These are phyloP conservation scores for Penicillium subrubescens DNA, from an alignment of 495 filamentous ascomycete species.

Conservation along the genomic window DNA sequence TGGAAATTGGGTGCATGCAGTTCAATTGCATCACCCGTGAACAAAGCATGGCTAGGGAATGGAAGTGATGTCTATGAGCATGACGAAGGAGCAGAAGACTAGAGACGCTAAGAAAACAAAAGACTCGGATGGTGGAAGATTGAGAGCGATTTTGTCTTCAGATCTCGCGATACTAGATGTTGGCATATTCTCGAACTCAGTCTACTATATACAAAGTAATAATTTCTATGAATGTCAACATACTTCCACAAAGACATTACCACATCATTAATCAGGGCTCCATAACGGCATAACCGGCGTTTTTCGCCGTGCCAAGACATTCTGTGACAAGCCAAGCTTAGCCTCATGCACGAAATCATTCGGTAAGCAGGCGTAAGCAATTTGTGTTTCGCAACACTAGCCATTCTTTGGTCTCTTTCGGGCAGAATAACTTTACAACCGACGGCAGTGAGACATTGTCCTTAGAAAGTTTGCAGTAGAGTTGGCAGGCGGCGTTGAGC, in stretches of 20 bases:
- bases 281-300: neutral
- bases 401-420: no score
- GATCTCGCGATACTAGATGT: neutral
- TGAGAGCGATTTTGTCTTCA: neutral
- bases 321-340: neutral
- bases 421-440: neutral
- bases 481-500: neutral
- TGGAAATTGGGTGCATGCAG: neutral
- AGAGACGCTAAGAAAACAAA: neutral
- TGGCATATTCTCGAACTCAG: neutral
- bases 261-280: neutral
- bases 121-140: neutral
- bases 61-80: no score
- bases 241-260: neutral
- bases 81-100: no score
- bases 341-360: neutral
- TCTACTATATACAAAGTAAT: neutral
- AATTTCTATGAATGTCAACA: neutral
- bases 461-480: no score
- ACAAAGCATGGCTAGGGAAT: no score
- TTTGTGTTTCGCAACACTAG: neutral
- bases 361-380: constrained; percentile 4
- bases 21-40: neutral
- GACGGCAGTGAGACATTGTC: neutral
- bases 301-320: neutral